Evolutionary conservation across 2,329 filamentous ascomycete genomes (phyloP), one percentile per base, ranked within the genome.

Genomic region (Zymoseptoria passerinii): DNA sequence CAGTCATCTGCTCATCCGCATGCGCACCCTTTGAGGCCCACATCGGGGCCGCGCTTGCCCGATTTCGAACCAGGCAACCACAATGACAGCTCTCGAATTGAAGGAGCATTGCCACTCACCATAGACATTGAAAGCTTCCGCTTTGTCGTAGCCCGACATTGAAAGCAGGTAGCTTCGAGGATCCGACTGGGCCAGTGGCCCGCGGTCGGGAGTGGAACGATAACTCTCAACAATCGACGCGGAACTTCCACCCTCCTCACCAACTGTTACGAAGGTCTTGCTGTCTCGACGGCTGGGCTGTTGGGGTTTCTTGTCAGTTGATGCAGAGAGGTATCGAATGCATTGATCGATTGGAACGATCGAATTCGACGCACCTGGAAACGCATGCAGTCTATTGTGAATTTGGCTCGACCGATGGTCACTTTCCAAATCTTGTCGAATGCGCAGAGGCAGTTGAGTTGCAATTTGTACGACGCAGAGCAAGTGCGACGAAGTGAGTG

Each of bases 131-230:
- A 87, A 81, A 75, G 85, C 80, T 74, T 88, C 84, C 59, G 84
- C 76, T 77, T 95, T 95, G 71, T 81, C 80, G 80, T 90, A 92
- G 76, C 86, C 86, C 74, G 89, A 87, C 88, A 92, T 92, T 76
- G 87, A 85, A 76, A 89, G 77, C 69, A 85, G 68, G 65, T 68
- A 62, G 55, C 63, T 66, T 55, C 65, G 62, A 56, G 68, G 67
- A 57, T 71, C 70, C 50, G 77, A 76, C 73, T 78, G 80, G 75
- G 77, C 78, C 75, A 77, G 73, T 63, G 78, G 76, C 77, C 78
- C 78, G 72, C 76, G 76, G 70, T 78, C 76, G 69, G 75, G 74
- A 56, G 72, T 72, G 29, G 62, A 63, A 58, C 64, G 68, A 67
- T 69, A 67, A 55, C 60, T 66, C 57, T 69, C 67, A 58, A 68